Evolutionary conservation across 2,329 filamentous ascomycete species (phyloP).

Genomic region (Hypomyces rosellus): DNA sequence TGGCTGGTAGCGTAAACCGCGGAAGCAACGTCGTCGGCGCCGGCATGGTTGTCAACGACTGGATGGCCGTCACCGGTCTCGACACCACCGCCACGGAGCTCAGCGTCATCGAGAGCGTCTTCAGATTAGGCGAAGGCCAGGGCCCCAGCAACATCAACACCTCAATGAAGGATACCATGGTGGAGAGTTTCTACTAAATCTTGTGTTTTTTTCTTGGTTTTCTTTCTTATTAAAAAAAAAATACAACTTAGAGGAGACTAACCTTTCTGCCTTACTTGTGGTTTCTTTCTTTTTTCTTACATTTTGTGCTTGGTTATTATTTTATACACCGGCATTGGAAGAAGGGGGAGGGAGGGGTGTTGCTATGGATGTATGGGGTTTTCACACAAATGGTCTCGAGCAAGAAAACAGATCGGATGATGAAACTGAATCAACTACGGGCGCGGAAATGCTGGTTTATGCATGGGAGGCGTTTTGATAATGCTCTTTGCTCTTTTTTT

Average conservation of each 20-base stretch:
- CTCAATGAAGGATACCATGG: conserved; percentile 93
- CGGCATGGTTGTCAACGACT: conserved; percentile 60
- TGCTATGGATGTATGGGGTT: not conserved
- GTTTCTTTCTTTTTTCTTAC: not conserved
- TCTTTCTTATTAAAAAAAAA: not conserved
- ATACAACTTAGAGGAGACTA: not conserved
- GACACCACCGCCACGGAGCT: conserved; percentile 97
- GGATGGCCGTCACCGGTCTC: conserved; percentile 88
- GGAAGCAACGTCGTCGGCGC: conserved; percentile 93
- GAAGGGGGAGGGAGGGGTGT: conserved; percentile 1
- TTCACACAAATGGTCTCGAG: not conserved
- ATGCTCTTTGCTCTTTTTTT: conserved; percentile 12
- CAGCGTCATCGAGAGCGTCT: conserved; percentile 93
- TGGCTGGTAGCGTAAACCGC: conserved; percentile 89
- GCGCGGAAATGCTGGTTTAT: conserved; percentile 5
- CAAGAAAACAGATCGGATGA: conserved; percentile 1
- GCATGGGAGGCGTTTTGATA: conserved; percentile 13
- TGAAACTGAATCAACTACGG: conserved; percentile 1
- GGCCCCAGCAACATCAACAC: conserved; percentile 74
- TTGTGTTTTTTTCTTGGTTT: not conserved
- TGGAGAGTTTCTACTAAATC: conserved; percentile 90
- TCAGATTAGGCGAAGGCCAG: conserved; percentile 83
- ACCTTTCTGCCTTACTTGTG: not conserved
- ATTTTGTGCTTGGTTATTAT: conserved; percentile 3
- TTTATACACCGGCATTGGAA: conserved; percentile 5